A percentile compares a stretch with the other conserved stretches of the same genome.
Evolutionary conservation across 331 rosid species (phyloP).

Genomic region (Dryas integrifolia): DNA sequence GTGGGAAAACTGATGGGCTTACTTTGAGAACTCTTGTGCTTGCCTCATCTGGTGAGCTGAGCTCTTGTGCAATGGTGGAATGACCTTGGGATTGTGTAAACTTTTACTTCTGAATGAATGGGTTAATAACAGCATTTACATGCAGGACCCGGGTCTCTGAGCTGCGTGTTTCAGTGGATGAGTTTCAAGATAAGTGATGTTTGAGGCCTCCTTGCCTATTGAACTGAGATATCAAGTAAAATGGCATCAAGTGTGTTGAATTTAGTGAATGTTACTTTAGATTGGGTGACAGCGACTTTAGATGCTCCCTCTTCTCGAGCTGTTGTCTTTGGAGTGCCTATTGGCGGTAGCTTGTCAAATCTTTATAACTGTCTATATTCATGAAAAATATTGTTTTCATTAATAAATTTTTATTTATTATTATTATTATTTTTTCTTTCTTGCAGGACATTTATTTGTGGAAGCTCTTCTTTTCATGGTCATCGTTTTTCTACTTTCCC

Average conservation of each 20-base stretch:
- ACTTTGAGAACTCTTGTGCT: not conserved
- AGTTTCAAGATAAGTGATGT: constrained; percentile 9
- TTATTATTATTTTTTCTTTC: not conserved
- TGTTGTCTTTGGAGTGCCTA: constrained; percentile 77
- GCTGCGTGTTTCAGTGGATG: not conserved
- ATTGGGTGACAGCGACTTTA: constrained; percentile 57
- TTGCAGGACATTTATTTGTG: constrained; percentile 82
- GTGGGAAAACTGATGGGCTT: not conserved
- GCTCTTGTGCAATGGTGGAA: not conserved
- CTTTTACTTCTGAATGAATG: no score
- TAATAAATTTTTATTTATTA: not conserved
- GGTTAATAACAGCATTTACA: not conserved
- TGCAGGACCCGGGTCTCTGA: constrained; percentile 20
- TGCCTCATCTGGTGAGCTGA: not conserved
- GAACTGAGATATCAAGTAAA: constrained; percentile 28
- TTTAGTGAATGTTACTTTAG: constrained; percentile 50
- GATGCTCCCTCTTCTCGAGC: constrained; percentile 90
- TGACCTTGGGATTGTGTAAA: not conserved
- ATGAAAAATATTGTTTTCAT: not conserved
- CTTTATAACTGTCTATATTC: not conserved
- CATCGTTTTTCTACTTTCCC: constrained; percentile 81
- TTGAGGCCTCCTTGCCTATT: constrained; percentile 17
- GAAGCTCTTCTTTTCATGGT: constrained; percentile 79
- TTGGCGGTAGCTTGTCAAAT: constrained; percentile 59
- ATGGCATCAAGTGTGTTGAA: constrained; percentile 53